These are phyloP conservation scores for Teunomyces gatunensis DNA, from an alignment of 805 yeast genomes.

Conservation along the genomic window DNA sequence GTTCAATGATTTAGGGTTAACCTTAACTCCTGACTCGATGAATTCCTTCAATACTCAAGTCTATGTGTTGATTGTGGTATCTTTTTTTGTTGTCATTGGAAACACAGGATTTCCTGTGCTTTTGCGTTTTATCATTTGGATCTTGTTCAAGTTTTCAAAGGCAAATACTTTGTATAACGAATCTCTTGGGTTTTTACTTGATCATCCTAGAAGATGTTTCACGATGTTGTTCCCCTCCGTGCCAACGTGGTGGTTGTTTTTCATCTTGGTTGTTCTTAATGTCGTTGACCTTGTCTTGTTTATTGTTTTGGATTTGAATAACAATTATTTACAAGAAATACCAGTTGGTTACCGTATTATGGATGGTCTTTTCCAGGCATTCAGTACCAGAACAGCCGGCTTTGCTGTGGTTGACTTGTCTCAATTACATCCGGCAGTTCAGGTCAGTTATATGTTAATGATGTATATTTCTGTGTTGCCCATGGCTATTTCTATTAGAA, in stretches of 20 bases:
- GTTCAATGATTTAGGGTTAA: conserved; percentile 83
- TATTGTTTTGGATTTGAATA: conserved; percentile 67
- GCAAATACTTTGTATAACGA: conserved; percentile 66
- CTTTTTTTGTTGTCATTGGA: conserved; percentile 81
- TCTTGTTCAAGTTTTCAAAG: conserved; percentile 62
- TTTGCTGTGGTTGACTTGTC: conserved; percentile 71
- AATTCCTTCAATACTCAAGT: conserved; percentile 58
- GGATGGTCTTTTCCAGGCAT: conserved; percentile 86
- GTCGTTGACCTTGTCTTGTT: conserved; percentile 77
- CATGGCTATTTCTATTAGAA: conserved; percentile 89
- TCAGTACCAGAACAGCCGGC: conserved; percentile 94
- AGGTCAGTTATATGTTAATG: conserved; percentile 91
- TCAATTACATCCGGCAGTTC: conserved; percentile 81
- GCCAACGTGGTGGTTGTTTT: conserved; percentile 93
- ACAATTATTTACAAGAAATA: conserved; percentile 46
- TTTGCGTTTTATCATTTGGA: conserved; percentile 80
- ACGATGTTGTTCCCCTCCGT: conserved; percentile 86
- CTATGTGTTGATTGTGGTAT: conserved; percentile 59
- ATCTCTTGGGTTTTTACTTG: conserved; percentile 79
- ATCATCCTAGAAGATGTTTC: conserved; percentile 97
- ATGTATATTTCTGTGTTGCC: conserved; percentile 98
- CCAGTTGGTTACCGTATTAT: conserved; percentile 68
- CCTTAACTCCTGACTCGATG: conserved; percentile 83
- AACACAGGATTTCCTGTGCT: conserved; percentile 93
- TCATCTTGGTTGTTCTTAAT: conserved; percentile 70